Percentiles rank a stretch among this genome's conserved stretches.
Evolutionary conservation across 2,329 filamentous ascomycete species (phyloP).

Genomic region (Rutstroemia sp.): DNA sequence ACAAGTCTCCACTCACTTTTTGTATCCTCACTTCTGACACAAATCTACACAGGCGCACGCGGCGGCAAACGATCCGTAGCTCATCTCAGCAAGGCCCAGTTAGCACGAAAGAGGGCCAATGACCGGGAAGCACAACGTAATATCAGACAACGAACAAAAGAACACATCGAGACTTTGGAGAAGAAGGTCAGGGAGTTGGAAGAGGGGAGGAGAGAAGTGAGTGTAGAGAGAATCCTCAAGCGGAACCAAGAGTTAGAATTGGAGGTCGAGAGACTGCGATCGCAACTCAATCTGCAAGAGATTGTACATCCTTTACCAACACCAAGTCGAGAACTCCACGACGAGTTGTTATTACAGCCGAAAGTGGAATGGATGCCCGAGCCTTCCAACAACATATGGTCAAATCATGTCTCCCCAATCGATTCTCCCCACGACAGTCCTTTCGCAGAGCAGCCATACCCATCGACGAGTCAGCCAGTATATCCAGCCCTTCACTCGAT

Average conservation of each 20-base stretch:
- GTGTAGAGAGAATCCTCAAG: constrained; percentile 38
- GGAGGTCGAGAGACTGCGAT: constrained; percentile 23
- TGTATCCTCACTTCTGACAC: background rate
- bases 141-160: constrained; percentile 77
- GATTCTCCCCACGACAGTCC: background rate
- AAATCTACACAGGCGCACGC: constrained; percentile 11
- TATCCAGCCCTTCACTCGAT: background rate
- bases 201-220: constrained; percentile 12
- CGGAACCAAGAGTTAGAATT: constrained; percentile 26
- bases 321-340: background rate
- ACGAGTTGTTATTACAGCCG: background rate
- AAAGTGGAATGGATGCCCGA: constrained; percentile 3
- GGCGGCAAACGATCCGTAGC: constrained; percentile 67
- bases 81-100: constrained; percentile 76
- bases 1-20: background rate
- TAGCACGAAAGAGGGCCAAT: constrained; percentile 82
- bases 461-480: background rate
- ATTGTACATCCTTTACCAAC: background rate
- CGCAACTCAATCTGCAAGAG: constrained; percentile 15
- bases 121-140: constrained; percentile 84
- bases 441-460: background rate
- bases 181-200: constrained; percentile 27
- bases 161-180: constrained; percentile 52
- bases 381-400: constrained; percentile 16
- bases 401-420: constrained; percentile 11